Conservation (phyloP, 495 filamentous ascomycete species). For the Achaetomiella virescens region DNA sequence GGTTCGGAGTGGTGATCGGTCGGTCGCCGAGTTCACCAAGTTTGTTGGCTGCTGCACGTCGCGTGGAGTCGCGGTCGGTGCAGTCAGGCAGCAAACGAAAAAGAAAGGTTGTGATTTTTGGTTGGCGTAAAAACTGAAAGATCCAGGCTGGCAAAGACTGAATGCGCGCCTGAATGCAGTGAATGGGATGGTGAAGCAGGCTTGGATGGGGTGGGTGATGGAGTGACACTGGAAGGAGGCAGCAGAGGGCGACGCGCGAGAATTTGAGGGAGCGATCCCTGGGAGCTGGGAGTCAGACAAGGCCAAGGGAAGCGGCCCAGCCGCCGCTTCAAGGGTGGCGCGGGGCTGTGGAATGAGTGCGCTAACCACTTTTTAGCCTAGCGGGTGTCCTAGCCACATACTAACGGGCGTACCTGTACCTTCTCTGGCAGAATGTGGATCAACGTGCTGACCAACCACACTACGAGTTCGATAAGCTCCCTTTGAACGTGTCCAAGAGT, state of each 20-base stretch:
- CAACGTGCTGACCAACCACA: too few relatives aligned
- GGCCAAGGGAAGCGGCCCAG: slow-evolving; percentile 26
- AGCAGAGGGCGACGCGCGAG: slow-evolving; percentile 18
- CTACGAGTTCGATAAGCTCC: too few relatives aligned
- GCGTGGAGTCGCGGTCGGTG: slow-evolving; percentile 17
- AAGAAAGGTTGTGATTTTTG: not conserved
- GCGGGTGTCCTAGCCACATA: too few relatives aligned
- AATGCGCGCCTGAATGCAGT: slow-evolving; percentile 34
- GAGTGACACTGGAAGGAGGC: slow-evolving; percentile 16
- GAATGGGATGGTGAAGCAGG: slow-evolving; percentile 21
- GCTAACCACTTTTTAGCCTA: slow-evolving; percentile 4
- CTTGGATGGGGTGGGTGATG: slow-evolving; percentile 15
- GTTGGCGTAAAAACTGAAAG: slow-evolving; percentile 2
- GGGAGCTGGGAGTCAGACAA: slow-evolving; percentile 2
- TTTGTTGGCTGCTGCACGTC: slow-evolving; percentile 11
- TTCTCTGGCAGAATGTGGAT: too few relatives aligned
- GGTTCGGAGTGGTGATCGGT: slow-evolving; percentile 4
- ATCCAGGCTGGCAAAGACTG: slow-evolving; percentile 36
- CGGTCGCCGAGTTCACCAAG: not conserved
- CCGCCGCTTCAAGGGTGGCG: slow-evolving; percentile 5
- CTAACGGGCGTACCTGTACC: too few relatives aligned
- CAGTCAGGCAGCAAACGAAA: slow-evolving; percentile 3
- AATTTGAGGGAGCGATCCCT: slow-evolving; percentile 15
- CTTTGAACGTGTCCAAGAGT: too few relatives aligned
- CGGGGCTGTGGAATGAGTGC: not conserved